phyloP scores from a whole-genome alignment of 306 rosid species.

The Acacia melanoxylon region DNA sequence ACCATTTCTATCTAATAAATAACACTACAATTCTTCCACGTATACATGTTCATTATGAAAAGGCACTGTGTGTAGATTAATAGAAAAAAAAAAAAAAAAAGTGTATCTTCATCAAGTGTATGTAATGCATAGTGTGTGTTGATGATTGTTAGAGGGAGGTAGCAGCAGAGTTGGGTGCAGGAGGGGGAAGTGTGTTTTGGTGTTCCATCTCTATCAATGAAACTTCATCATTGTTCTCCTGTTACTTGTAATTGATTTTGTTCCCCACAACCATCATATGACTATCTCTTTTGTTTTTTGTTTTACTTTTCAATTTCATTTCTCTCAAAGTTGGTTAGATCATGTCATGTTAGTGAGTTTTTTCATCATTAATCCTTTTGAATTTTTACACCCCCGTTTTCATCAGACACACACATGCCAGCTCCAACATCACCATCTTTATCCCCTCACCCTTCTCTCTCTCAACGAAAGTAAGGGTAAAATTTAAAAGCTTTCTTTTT shows the following conservation, averaged over 20 bases:
- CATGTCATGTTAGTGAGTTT: constrained; percentile 84
- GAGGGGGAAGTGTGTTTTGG: constrained; percentile 46
- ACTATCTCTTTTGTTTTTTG: constrained; percentile 60
- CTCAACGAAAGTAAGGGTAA: constrained; percentile 11
- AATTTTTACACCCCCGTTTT: constrained; percentile 36
- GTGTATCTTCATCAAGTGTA: background rate
- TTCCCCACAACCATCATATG: constrained; percentile 84
- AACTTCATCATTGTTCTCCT: constrained; percentile 71
- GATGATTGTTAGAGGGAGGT: background rate
- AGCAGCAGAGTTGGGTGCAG: background rate
- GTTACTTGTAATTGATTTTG: constrained; percentile 72
- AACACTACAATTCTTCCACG: too few species aligned
- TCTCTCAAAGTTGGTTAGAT: constrained; percentile 70
- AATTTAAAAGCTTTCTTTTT: background rate
- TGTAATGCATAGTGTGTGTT: background rate
- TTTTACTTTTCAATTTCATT: constrained; percentile 72
- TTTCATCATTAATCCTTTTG: constrained; percentile 83
- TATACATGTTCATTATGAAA: too few species aligned
- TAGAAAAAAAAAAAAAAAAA: too few species aligned
- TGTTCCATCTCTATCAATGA: constrained; percentile 62
- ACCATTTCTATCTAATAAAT: too few species aligned
- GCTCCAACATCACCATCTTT: background rate
- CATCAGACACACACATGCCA: background rate
- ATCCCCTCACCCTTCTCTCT: background rate
- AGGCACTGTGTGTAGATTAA: too few species aligned